Base-by-base conservation (phyloP, 768 basidiomycete genomes). In the Lactarius akahatsu region DNA sequence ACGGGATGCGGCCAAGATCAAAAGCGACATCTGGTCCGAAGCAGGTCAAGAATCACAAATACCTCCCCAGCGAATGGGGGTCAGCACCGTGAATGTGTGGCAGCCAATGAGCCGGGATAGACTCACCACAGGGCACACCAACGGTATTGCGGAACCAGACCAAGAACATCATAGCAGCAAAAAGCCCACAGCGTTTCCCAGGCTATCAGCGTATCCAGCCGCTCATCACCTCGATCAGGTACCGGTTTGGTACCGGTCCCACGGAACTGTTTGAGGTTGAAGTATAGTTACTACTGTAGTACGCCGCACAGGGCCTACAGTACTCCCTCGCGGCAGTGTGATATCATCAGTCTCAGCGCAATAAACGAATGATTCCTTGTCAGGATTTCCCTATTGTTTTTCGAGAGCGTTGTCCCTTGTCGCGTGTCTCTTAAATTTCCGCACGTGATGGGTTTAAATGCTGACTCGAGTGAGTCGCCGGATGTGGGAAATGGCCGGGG, bases 211-310 rank as follows among this genome's bases (percentile, higher is more conserved):
- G 58, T 59, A 56, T 32, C 9, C 47, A 26, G n/a, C 40, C 56
- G 57, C 32, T 54, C 58, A 61, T 59, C 58, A 47, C 6, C 59
- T 30, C 55, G 52, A 56, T 65, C 59, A 41, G 57, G 59, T 47
- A 32, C 28, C 55, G 20, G 34, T 34, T 34, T 34, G 57, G 59
- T 47, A 23, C 28, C 65, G n/a, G 57, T 54, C 34, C 4, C 26
- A 43, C 47, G 56, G 56, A 26, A 15, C 28, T 57, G 43, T 47
- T 63, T 61, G 55, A n/a, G n/a, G 54, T n/a, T n/a, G n/a, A n/a
- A n/a, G n/a, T n/a, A n/a, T n/a, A n/a, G 32, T 32, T 32, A 23
- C 0, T 11, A 47, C 45, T 23, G 28, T 15, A 57, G 57, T 15
- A 28, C 54, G 28, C 50, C 50, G 50, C 50, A 52, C 50, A 26